phyloP scores from a whole-genome alignment of 73 alveolate genomes.

The Tetrahymena borealis region DNA sequence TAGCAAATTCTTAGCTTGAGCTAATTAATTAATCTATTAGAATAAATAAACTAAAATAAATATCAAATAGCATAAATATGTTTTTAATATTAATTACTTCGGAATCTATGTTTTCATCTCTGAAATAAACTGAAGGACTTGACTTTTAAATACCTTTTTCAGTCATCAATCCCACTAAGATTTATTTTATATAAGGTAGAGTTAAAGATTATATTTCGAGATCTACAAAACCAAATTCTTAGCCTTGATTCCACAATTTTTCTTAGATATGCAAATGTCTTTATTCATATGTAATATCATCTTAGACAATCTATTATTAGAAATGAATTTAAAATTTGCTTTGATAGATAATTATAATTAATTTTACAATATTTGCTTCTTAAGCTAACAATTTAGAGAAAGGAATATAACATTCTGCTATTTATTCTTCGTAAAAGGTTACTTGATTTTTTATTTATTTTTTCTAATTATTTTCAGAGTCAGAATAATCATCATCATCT shows the following conservation, averaged over 20 bases:
- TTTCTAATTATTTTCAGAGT: not conserved
- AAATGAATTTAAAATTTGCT: not conserved
- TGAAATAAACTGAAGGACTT: conserved; percentile 44
- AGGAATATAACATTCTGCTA: not conserved
- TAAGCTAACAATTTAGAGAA: not conserved
- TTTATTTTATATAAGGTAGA: conserved; percentile 15
- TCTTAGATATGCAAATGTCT: not conserved
- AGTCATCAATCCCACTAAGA: conserved; percentile 54
- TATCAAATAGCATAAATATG: conserved; percentile 10
- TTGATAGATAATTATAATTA: not conserved
- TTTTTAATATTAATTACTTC: not conserved
- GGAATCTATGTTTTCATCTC: conserved; percentile 5
- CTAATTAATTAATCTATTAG: not conserved
- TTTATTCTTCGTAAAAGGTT: not conserved
- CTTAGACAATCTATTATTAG: not conserved
- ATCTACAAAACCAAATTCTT: conserved; percentile 7
- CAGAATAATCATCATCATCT: not conserved
- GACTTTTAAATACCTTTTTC: conserved; percentile 60
- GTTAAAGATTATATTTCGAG: conserved; percentile 1
- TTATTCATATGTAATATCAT: not conserved
- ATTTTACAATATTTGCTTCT: not conserved
- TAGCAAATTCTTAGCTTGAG: not conserved
- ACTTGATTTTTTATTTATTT: not conserved
- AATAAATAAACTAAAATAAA: not conserved
- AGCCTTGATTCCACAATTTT: conserved; percentile 40